Evolutionary conservation across 768 basidiomycete genomes (phyloP), one percentile per base, ranked within the genome.

Genomic region (Termitomyces sp.): DNA sequence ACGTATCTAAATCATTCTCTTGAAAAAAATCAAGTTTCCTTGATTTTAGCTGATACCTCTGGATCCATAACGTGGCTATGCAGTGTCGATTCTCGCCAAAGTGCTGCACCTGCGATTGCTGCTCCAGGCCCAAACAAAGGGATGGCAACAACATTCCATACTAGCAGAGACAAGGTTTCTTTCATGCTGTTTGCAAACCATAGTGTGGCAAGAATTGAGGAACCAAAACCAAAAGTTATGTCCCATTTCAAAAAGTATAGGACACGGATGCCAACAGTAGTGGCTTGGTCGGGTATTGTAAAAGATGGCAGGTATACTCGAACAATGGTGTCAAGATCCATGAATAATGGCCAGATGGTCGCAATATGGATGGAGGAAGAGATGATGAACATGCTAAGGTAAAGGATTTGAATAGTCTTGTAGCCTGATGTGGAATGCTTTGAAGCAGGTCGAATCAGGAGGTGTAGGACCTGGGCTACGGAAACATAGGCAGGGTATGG

Each of bases 221-320:
- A 75, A 16, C 64, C 59, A 36, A 74, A 68, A 1, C 72, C 74
- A 24, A 84, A 71, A 24, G 70, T 58, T 16, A 72, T 44, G 59
- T 85, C 83, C 82, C 82, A 85, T 62, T 83, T 79, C 40, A 84
- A 69, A 43, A 85, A 72, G 53, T 80, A 72, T 50, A 72, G 65
- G 44, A 67, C 68, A 60, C 70, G 75, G 42, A 61, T 56, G 20
- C 62, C 68, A 44, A 62, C 67, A 52, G 59, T 67, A 52, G 63
- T 55, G 18, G 61, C 69, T 16, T 60, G 66, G 43, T 58, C 66
- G 16, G 74, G 67, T 12, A 71, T 62, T 1, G 61, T 33, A 8
- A 72, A 16, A 20, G 78, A 75, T 3, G 79, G 79, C 8, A 80
- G 47, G 40, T 79, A 70, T 2, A 77, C 56, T 18, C 61, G 58